These are phyloP conservation scores for Huntiella omanensis DNA, from an alignment of 2,329 filamentous ascomycete species.

Conservation along the genomic window DNA sequence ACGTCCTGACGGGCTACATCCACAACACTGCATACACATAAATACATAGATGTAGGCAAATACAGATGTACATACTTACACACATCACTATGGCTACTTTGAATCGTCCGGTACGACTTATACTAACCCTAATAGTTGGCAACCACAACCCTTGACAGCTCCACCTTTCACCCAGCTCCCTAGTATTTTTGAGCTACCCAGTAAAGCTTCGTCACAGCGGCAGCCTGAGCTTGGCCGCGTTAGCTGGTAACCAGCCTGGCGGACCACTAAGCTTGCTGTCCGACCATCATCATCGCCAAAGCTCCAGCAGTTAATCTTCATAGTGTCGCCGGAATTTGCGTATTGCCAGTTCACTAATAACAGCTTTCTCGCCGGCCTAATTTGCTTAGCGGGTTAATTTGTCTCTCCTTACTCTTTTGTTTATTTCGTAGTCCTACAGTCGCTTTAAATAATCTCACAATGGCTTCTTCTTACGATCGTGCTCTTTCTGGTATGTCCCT, in stretches of 20 bases:
- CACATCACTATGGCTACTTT: not conserved
- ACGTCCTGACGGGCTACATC: too few relatives aligned
- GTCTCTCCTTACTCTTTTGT: too few relatives aligned
- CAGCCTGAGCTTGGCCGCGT: conserved; percentile 14
- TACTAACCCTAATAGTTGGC: too few relatives aligned
- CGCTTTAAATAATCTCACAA: conserved; percentile 16
- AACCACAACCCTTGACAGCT: not conserved
- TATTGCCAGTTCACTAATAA: too few relatives aligned
- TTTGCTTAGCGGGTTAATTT: too few relatives aligned
- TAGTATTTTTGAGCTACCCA: conserved; percentile 3
- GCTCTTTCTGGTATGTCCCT: conserved; percentile 73
- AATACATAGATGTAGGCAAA: too few relatives aligned
- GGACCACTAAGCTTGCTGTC: not conserved
- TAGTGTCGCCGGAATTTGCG: too few relatives aligned
- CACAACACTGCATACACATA: too few relatives aligned
- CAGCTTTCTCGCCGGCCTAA: too few relatives aligned
- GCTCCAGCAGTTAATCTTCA: too few relatives aligned
- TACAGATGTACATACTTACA: too few relatives aligned
- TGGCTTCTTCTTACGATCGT: conserved; percentile 97
- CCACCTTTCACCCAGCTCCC: conserved; percentile 5
- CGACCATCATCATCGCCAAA: not conserved
- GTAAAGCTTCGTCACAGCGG: conserved; percentile 17
- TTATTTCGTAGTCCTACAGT: too few relatives aligned
- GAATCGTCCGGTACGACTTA: not conserved
- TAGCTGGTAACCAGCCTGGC: conserved; percentile 8